phyloP scores from a whole-genome alignment of 169 alveolate species.

The Plasmodium ovale region DNA sequence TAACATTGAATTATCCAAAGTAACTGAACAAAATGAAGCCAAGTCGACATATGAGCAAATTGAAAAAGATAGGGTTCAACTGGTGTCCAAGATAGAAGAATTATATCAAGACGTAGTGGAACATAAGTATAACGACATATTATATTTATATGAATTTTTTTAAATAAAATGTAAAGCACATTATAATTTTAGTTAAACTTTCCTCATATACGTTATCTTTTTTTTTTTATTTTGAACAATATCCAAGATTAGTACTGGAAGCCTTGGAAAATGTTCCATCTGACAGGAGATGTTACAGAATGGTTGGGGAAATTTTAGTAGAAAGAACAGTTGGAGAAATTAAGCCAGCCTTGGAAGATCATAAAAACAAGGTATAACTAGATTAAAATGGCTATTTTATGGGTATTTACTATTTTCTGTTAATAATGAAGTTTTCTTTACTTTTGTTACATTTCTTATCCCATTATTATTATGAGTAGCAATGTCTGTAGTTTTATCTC shows the following conservation, averaged over 20 bases:
- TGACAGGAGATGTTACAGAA: conserved; percentile 91
- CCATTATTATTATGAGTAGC: too few species aligned
- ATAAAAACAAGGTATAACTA: conserved; percentile 80
- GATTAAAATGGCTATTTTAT: neutral
- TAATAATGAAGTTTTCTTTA: conserved; percentile 1
- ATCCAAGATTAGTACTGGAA: conserved; percentile 88
- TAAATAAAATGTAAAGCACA: neutral
- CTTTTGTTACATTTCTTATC: neutral
- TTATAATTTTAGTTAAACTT: neutral
- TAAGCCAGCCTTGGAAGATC: conserved; percentile 89
- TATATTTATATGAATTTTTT: neutral
- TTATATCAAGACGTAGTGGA: conserved; percentile 89
- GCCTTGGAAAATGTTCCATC: conserved; percentile 87
- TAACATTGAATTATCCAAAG: neutral
- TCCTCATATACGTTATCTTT: neutral
- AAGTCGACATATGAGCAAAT: conserved; percentile 75
- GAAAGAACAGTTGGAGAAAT: conserved; percentile 92
- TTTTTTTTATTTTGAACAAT: neutral
- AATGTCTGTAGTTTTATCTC: too few species aligned
- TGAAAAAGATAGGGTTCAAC: conserved; percentile 80
- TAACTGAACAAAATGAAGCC: conserved; percentile 25
- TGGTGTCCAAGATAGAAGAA: conserved; percentile 84
- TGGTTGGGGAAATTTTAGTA: conserved; percentile 92
- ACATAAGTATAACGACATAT: conserved; percentile 80
- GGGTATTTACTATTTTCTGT: neutral